Percentiles rank a stretch among this genome's conserved stretches.
Conservation (phyloP, 164 flowering plant species). For the Amborella trichopoda region DNA sequence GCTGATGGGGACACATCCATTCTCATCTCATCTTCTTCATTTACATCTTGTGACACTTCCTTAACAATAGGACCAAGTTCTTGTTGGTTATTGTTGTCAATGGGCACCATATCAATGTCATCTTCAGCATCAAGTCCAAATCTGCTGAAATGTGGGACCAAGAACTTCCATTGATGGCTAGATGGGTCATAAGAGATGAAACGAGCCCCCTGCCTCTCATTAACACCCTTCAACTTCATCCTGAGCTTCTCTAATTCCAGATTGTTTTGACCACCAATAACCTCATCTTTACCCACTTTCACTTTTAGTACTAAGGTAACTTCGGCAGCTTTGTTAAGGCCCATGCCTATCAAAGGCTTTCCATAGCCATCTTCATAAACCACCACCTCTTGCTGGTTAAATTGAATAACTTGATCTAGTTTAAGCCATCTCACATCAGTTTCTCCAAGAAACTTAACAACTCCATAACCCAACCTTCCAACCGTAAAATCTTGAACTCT, state of each 20-base stretch:
- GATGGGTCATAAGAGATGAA: slow-evolving; percentile 57
- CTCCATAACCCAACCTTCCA: slow-evolving; percentile 83
- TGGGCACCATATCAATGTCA: slow-evolving; percentile 71
- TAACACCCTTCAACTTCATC: slow-evolving; percentile 29
- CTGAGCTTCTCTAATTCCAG: slow-evolving; percentile 12
- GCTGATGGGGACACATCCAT: slow-evolving; percentile 19
- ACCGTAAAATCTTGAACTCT: slow-evolving; percentile 59
- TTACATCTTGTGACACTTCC: slow-evolving; percentile 13
- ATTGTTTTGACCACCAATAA: slow-evolving; percentile 2
- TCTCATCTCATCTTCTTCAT: slow-evolving; percentile 23
- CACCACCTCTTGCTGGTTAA: slow-evolving; percentile 49
- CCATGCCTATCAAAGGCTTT: slow-evolving; percentile 76
- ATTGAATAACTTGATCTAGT: slow-evolving; percentile 60
- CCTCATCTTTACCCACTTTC: neutral
- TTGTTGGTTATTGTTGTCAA: slow-evolving; percentile 27
- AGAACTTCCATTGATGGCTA: slow-evolving; percentile 73
- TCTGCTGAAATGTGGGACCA: slow-evolving; percentile 85
- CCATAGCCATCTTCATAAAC: slow-evolving; percentile 69
- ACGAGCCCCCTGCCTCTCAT: slow-evolving; percentile 66
- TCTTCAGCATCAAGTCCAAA: slow-evolving; percentile 86
- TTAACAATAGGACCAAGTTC: slow-evolving; percentile 14
- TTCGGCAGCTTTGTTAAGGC: slow-evolving; percentile 86
- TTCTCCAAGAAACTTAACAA: slow-evolving; percentile 55
- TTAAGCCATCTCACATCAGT: slow-evolving; percentile 80
- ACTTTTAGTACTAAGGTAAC: slow-evolving; percentile 53